Evolutionary conservation across 2,329 filamentous ascomycete genomes (phyloP).

Genomic region (Trichoderma brevicompactum): DNA sequence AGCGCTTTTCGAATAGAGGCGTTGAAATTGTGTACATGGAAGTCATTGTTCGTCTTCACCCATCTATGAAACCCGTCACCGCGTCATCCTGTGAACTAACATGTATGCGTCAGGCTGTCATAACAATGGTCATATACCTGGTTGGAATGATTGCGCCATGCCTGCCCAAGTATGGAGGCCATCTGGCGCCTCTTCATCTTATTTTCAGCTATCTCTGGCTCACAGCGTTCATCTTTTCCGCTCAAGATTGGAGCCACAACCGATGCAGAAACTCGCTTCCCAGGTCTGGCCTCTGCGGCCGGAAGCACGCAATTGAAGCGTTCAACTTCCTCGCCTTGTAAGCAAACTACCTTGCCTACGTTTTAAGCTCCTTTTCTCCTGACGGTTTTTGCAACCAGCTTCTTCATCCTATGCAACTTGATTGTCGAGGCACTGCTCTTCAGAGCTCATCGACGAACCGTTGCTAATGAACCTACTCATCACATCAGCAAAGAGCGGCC

Average conservation of each 20-base stretch:
- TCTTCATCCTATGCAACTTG: conserved; percentile 32
- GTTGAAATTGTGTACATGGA: conserved; percentile 35
- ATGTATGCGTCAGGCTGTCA: conserved; percentile 30
- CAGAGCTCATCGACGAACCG: conserved; percentile 3
- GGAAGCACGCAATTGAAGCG: conserved; percentile 34
- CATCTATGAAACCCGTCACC: no score
- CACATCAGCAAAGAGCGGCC: conserved; percentile 18
- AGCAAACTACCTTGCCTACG: not conserved
- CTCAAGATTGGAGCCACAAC: conserved; percentile 33
- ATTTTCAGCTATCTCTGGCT: conserved; percentile 38
- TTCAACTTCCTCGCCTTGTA: conserved; percentile 37
- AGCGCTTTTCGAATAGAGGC: conserved; percentile 24
- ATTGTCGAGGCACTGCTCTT: conserved; percentile 28
- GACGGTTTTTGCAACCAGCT: conserved; percentile 16
- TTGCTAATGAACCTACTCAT: not conserved
- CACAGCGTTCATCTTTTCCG: conserved; percentile 36
- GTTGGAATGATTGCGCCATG: conserved; percentile 32
- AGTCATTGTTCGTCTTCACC: conserved; percentile 32
- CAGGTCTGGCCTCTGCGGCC: conserved; percentile 23
- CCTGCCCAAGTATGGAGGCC: conserved; percentile 31
- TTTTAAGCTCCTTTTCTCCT: not conserved
- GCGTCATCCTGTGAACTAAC: not conserved
- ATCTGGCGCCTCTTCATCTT: conserved; percentile 32
- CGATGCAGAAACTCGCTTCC: conserved; percentile 26
- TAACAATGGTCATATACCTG: conserved; percentile 34